Evolutionary conservation across 495 filamentous ascomycete species (phyloP), one percentile per base, ranked within the genome.

Genomic region (Trichoderma virens): DNA sequence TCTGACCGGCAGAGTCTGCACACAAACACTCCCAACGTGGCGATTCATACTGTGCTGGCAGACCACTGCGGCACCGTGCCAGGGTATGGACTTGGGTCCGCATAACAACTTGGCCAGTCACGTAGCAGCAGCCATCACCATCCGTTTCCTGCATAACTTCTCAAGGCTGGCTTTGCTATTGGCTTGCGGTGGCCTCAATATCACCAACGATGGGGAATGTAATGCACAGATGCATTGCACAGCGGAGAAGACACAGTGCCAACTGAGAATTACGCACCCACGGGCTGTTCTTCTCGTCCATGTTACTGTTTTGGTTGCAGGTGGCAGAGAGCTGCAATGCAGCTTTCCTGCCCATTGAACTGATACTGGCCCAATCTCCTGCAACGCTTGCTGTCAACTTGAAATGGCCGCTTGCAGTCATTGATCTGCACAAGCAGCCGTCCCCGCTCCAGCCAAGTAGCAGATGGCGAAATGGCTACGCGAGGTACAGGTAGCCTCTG

Each of bases 121-220:
- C 23, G 16, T 16, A 8, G 20, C 51, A 8, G 51, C 23, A 13
- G 51, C 51, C 16, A 30, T 56, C 27, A 28, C 51, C 25, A 56
- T 51, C 45, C 25, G 11, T 16, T 25, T 56, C 25, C 51, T 30
- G 25, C 51, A 56, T 16, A 9, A 56, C 9, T 9, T 56, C 51
- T 28, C 28, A 56, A 56, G 27, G 34, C 34, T 30, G 11, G 51
- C 3, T 9, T 11, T 5, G 28, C 20, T 18, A 56, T 56, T 56
- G 51, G 51, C 25, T 56, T 14, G 27, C 25, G 23, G 51, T 18
- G 51, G 23, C 13, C 51, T 30, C 27, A 28, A 30, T 16, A 56
- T 56, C 51, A 56, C 51, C 13, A 28, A 28, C 20, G 51, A 56
- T 56, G 51, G 51, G 27, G 51, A 56, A 47, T 47, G 43, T n/a